phyloP scores from a whole-genome alignment of 371 early-diverging fungal genomes.

The Syncephalis fuscata region DNA sequence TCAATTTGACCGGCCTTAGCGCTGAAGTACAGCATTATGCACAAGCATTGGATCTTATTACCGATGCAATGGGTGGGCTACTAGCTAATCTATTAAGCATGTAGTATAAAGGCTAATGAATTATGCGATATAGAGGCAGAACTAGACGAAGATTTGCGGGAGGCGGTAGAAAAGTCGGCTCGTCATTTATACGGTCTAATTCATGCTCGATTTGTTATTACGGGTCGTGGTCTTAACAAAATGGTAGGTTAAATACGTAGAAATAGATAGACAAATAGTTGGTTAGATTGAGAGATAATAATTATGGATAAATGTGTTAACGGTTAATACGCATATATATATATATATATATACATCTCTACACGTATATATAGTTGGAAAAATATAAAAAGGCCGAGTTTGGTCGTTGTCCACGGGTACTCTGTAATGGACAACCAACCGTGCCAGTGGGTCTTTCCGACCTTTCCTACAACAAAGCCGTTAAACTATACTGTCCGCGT shows the following conservation, averaged over 20 bases:
- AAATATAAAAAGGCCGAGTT: constrained; percentile 80
- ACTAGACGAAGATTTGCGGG: constrained; percentile 45
- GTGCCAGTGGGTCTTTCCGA: constrained; percentile 89
- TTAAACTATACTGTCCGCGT: constrained; percentile 84
- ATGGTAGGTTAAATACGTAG: constrained; percentile 41
- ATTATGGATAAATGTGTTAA: background rate
- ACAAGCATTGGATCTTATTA: constrained; percentile 84
- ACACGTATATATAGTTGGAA: constrained; percentile 44
- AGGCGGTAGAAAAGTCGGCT: constrained; percentile 57
- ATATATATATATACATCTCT: constrained; percentile 3
- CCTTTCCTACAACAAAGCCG: constrained; percentile 54
- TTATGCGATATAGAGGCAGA: constrained; percentile 28
- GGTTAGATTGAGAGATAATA: background rate
- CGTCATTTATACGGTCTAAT: constrained; percentile 83
- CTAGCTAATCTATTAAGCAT: too few species aligned
- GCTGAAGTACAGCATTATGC: constrained; percentile 54
- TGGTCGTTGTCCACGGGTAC: constrained; percentile 89
- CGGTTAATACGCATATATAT: background rate
- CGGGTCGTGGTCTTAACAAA: constrained; percentile 66
- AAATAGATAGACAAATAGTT: background rate
- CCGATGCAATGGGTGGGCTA: constrained; percentile 48
- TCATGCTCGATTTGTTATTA: constrained; percentile 85
- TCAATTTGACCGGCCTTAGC: constrained; percentile 88
- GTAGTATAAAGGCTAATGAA: background rate
- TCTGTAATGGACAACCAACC: constrained; percentile 67